Evolutionary conservation across 202 grass and related monocot genomes (phyloP), one percentile per base, ranked within the genome.

Genomic region (Digitaria exilis): DNA sequence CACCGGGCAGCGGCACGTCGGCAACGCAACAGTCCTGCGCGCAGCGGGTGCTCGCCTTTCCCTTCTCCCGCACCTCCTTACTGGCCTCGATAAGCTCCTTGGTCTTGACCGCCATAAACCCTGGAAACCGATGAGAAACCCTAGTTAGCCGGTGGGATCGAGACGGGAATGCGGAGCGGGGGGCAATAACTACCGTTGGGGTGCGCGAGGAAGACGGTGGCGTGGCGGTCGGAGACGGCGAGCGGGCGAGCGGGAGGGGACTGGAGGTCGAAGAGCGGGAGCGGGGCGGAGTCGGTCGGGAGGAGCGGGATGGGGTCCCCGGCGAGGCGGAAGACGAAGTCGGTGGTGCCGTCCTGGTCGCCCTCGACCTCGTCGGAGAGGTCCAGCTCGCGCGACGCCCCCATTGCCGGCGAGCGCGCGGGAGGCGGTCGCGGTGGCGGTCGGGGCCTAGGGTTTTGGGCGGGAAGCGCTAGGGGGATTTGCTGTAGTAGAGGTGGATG

Each of bases 21-120:
- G 61, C 88, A 75, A 95, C 69, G 70, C 90, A 89, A 71, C 88
- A 86, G 63, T 97, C 84, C 50, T 91, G 82, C 37, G 82, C 80
- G 74, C 90, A 94, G 69, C 88, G 90, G 45, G 84, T 87, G 88
- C 79, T 80, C 4, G 71, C 82, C 81, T 94, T 97, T 18, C 92
- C 95, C 56, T 92, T 92, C 60, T 87, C 92, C 16, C 94, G 80
- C 37, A 87, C 79, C 63, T 91, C 89, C 85, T 94, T 98, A 2
- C 73, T 88, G 4, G 86, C 87, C 59, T 77, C 80, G 55, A 95
- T 98, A 39, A 94, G 59, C 68, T 88, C 93, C 81, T 92, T 93
- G 6, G 93, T 95, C 82, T 37, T 91, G 15, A 83, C 90, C 35
- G 81, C 96, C 69, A 98, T 80, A 89, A 98, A 95, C 76, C 96